phyloP scores from a whole-genome alignment of 768 basidiomycete species.

The Mycena polygramma region DNA sequence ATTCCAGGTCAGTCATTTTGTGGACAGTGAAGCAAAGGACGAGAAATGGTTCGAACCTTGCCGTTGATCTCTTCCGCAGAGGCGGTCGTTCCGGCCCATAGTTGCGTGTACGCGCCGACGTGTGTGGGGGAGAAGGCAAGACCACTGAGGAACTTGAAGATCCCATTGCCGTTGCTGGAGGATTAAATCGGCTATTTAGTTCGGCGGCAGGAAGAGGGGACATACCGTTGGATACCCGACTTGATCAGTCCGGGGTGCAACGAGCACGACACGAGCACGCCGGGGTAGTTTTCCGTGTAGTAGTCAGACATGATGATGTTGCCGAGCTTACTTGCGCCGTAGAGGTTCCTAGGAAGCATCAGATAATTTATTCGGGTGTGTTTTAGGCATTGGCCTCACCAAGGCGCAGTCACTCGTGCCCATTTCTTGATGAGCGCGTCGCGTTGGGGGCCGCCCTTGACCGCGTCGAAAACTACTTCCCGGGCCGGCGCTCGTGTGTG shows the following conservation, averaged over 20 bases:
- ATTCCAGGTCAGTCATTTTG: no score
- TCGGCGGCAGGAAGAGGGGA: background rate
- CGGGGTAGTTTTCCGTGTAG: no score
- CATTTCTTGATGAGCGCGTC: no score
- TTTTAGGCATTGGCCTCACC: no score
- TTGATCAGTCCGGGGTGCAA: conserved; percentile 28
- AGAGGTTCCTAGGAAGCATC: no score
- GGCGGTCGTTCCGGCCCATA: conserved; percentile 26
- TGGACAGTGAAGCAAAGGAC: background rate
- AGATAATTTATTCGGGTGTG: no score
- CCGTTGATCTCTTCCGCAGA: conserved; percentile 21
- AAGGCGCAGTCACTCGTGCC: no score
- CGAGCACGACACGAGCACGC: conserved; percentile 2
- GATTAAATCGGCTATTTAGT: background rate
- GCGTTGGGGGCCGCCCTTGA: no score
- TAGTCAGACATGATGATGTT: no score
- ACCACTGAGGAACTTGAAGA: conserved; percentile 10
- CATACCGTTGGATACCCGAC: conserved; percentile 27
- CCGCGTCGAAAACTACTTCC: no score
- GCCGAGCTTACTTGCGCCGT: no score
- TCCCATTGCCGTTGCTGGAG: conserved; percentile 4
- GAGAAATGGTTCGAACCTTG: background rate
- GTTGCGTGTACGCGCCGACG: conserved; percentile 32
- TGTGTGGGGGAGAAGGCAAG: conserved; percentile 16
- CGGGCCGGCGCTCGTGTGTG: no score